Evolutionary conservation across 768 basidiomycete genomes (phyloP), one percentile per base, ranked within the genome.

Genomic region (Leccinum incarnatum): DNA sequence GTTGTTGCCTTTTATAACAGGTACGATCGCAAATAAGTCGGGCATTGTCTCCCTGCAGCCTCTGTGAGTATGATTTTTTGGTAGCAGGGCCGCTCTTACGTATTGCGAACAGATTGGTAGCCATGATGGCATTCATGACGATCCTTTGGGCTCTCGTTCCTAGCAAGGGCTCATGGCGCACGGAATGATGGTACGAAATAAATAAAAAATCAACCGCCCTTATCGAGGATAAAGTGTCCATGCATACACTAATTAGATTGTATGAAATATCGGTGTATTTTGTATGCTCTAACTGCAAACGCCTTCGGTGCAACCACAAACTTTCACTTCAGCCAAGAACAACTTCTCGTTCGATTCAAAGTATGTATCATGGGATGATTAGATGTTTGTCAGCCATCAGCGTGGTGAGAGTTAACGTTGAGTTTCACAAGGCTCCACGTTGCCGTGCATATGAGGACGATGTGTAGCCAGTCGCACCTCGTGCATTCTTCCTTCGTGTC

Each of bases 1-100:
- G 0, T 61, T 88, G 7, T 66, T 91, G 5, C 89, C 91, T 0
- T 90, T 92, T 64, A 78, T 90, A 60, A 87, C 87, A 1, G 89
- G 89, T 23, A 79, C 84, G 2, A 79, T 92, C 25, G 82, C 89
- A 6, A 78, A 78, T 25, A 83, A 78, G 59, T 81, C 83, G 40
- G 89, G 81, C 0, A 83, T 83, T 36, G 62, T 62, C 14, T 67
- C 71, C 11, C 56, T 82, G 57, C 79, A 80, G 61, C 72, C 72
- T 12, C 17, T 73, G 72, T 72, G 56, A 55, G 72, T 64, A 30
- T 27, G 6, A 30, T 29, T 2, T 1, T 23, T 17, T 10, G 12
- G 2, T 19, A 45, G 12, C 1, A 0, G 10, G 25, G 5, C 27
- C 2, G 3, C n/a, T 47, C 51, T 65, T 0, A 62, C 19, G 1